Evolutionary conservation across 2,329 filamentous ascomycete species (phyloP), one percentile per base, ranked within the genome.

Genomic region (Lecanoromycetidae sp.): DNA sequence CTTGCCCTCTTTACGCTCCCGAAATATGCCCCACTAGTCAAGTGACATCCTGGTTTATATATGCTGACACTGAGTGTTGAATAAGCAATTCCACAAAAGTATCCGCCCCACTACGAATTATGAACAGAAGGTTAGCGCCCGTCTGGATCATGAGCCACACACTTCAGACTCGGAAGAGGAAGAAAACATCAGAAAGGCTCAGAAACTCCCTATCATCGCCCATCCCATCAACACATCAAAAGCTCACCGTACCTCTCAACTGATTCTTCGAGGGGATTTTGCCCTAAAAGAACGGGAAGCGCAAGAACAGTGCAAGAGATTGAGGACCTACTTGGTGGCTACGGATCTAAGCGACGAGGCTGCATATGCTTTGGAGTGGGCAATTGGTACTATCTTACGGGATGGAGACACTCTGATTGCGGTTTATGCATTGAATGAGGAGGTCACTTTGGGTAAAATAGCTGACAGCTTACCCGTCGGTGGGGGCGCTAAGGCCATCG

Each of bases 291-390:
- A 84, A 35, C 75, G 82, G 54, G 80, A 88, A 58, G 84, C 84
- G 0, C 80, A 88, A 48, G 82, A 86, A 10, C 85, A 87, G 44
- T 74, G 85, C 41, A 79, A 84, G 41, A 78, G 84, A 44, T 76
- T 90, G 51, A 77, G 91, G 44, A 93, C 91, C 58, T 98, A 96
- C 61, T 70, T 98, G 13, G 87, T 95, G n/a, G 90, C 91, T 3
- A 95, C 87, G 0, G 91, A 98, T 63, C 69, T 96, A 3, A 95
- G 88, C 56, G 85, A 91, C 30, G 91, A 98, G 66, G 88, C 90
- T 4, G 85, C 86, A 5, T 93, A 96, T 62, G 91, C 91, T 1
- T 72, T 98, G 26, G 91, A 98, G 63, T 98, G 91, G 91, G 91
- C 90, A 0, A 88, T 98, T 47, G 91, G 91, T 6, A 96, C 90